A percentile compares a stretch with the other conserved stretches of the same genome.
phyloP scores from a whole-genome alignment of 306 rosid genomes.

The Corylus avellana region DNA sequence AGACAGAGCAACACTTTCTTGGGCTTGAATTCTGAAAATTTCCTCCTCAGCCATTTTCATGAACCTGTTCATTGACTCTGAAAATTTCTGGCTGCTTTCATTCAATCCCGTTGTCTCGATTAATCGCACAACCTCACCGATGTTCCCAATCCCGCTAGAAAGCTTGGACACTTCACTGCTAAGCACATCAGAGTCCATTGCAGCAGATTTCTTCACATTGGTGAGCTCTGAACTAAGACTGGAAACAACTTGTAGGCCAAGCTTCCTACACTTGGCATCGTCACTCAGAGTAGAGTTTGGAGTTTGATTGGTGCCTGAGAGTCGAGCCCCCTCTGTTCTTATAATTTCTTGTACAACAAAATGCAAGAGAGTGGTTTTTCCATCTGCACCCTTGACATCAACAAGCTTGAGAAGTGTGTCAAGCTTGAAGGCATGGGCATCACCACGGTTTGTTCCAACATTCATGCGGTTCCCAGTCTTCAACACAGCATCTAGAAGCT shows the following conservation, averaged over 20 bases:
- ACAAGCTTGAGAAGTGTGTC: conserved; percentile 97
- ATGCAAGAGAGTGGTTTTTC: conserved; percentile 89
- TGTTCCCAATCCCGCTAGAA: conserved; percentile 61
- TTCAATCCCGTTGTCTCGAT: conserved; percentile 36
- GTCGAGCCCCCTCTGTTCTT: conserved; percentile 86
- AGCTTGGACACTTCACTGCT: conserved; percentile 78
- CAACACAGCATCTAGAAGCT: conserved; percentile 93
- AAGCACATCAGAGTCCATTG: conserved; percentile 88
- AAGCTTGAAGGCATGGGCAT: conserved; percentile 96
- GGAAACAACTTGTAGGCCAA: conserved; percentile 85
- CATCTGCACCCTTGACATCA: conserved; percentile 89
- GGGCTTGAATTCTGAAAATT: conserved; percentile 73
- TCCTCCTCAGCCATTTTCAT: conserved; percentile 80
- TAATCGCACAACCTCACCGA: conserved; percentile 50
- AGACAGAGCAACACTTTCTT: conserved; percentile 81
- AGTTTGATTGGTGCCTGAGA: conserved; percentile 40
- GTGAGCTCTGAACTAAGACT: conserved; percentile 76
- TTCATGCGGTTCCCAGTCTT: conserved; percentile 98
- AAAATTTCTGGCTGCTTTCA: conserved; percentile 48
- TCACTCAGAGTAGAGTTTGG: conserved; percentile 48
- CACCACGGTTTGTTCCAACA: conserved; percentile 96
- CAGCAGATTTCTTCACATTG: conserved; percentile 89
- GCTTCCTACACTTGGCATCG: conserved; percentile 73
- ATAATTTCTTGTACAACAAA: conserved; percentile 96
- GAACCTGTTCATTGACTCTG: conserved; percentile 76